Percentiles rank a stretch among this genome's conserved stretches.
Conservation (phyloP, 768 basidiomycete genomes). For the Harrya chromipes region DNA sequence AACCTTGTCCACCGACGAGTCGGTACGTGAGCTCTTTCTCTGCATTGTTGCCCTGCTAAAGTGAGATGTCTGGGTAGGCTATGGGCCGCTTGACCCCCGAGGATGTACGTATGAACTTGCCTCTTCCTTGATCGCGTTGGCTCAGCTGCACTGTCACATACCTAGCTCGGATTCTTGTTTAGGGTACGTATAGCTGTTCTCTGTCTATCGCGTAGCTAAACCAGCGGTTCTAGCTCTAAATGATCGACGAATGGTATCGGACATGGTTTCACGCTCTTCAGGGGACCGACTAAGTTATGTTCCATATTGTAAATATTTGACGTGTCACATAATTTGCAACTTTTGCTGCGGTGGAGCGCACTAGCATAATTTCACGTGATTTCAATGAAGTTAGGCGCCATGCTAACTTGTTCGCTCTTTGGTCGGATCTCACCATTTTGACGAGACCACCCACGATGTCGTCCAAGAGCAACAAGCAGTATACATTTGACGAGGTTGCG, state of each 20-base stretch:
- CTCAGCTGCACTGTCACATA: neutral
- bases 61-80: slow-evolving; percentile 44
- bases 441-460: slow-evolving; percentile 7
- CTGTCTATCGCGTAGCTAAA: neutral
- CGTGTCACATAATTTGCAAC: no score
- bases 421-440: no score
- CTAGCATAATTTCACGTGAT: no score
- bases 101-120: slow-evolving; percentile 45
- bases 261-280: no score
- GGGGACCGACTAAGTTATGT: neutral
- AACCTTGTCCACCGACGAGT: slow-evolving; percentile 78
- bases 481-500: slow-evolving; percentile 59
- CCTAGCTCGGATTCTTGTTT: slow-evolving; percentile 45
- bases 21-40: slow-evolving; percentile 41
- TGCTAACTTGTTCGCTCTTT: no score
- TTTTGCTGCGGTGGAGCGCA: no score
- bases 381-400: no score
- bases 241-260: neutral
- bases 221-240: slow-evolving; percentile 16
- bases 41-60: slow-evolving; percentile 8
- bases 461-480: slow-evolving; percentile 31
- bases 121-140: neutral
- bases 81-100: slow-evolving; percentile 93
- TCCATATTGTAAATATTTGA: neutral
- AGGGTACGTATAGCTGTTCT: slow-evolving; percentile 33